phyloP scores from a whole-genome alignment of 1,284 basidiomycete genomes.

The Singerocomus inundabilis region DNA sequence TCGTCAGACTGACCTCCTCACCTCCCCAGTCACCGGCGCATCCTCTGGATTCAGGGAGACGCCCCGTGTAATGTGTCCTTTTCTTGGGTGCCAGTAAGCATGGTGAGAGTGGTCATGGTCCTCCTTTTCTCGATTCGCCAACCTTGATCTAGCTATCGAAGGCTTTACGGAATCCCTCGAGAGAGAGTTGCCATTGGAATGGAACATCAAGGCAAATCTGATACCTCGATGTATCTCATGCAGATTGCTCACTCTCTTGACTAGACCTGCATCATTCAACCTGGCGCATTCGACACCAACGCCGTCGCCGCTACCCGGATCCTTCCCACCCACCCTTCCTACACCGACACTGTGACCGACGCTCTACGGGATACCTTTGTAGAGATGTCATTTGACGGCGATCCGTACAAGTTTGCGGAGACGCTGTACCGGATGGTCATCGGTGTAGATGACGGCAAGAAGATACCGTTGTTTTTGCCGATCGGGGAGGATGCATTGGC shows the following conservation, averaged over 20 bases:
- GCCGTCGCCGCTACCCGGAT: background rate
- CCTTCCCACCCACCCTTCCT: slow-evolving; percentile 13
- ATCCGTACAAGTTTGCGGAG: slow-evolving; percentile 18
- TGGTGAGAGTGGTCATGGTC: slow-evolving; percentile 4
- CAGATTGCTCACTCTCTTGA: background rate
- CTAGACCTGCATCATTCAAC: slow-evolving; percentile 23
- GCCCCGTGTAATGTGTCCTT: background rate
- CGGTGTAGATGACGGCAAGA: background rate
- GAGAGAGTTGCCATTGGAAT: slow-evolving; percentile 10
- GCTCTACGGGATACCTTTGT: background rate
- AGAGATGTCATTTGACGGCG: slow-evolving; percentile 5
- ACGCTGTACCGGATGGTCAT: slow-evolving; percentile 11
- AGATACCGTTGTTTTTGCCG: slow-evolving; percentile 14
- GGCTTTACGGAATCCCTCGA: slow-evolving; percentile 17
- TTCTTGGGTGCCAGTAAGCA: slow-evolving; percentile 11
- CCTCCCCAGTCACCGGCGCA: slow-evolving; percentile 30
- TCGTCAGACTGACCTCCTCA: background rate
- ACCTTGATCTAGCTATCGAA: slow-evolving; percentile 13
- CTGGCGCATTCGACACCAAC: slow-evolving; percentile 16
- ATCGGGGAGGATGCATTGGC: slow-evolving; percentile 18
- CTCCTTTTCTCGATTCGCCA: background rate
- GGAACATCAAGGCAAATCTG: slow-evolving; percentile 23
- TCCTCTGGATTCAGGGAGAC: slow-evolving; percentile 38
- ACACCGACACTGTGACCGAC: slow-evolving; percentile 3
- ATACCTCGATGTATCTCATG: background rate